A percentile compares a stretch with the other conserved stretches of the same genome.
These are phyloP conservation scores for Priceomyces castillae DNA, from an alignment of 805 yeast genomes.

Conservation along the genomic window DNA sequence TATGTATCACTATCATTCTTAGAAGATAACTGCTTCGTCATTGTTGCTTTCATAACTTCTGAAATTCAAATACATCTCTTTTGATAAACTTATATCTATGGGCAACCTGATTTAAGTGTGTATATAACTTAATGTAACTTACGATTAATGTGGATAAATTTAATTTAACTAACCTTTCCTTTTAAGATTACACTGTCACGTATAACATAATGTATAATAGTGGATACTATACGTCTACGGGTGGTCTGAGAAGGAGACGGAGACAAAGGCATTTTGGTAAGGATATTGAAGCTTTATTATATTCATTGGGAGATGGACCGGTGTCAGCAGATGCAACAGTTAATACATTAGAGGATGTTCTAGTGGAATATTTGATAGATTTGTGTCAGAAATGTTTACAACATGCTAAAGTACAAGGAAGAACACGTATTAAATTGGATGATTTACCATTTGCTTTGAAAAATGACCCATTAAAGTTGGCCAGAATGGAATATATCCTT, in stretches of 20 bases:
- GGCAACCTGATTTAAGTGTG: background rate
- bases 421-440: slow-evolving; percentile 39
- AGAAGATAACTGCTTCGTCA: no score
- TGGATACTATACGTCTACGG: background rate
- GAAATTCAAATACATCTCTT: no score
- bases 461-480: slow-evolving; percentile 41
- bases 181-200: no score
- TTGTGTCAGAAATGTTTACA: slow-evolving; percentile 29
- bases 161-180: no score
- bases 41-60: background rate
- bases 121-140: background rate
- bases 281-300: slow-evolving; percentile 41
- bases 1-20: no score
- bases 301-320: slow-evolving; percentile 42
- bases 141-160: no score
- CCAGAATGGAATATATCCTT: slow-evolving; percentile 39
- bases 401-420: slow-evolving; percentile 37
- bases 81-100: no score
- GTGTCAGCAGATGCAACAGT: slow-evolving; percentile 37
- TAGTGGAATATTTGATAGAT: slow-evolving; percentile 36
- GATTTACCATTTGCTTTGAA: slow-evolving; percentile 41
- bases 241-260: slow-evolving; percentile 18
- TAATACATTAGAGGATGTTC: slow-evolving; percentile 37
- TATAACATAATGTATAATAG: background rate
- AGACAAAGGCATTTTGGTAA: slow-evolving; percentile 38